Base-by-base conservation (phyloP, 768 basidiomycete species). In the Naganishia antarctica region DNA sequence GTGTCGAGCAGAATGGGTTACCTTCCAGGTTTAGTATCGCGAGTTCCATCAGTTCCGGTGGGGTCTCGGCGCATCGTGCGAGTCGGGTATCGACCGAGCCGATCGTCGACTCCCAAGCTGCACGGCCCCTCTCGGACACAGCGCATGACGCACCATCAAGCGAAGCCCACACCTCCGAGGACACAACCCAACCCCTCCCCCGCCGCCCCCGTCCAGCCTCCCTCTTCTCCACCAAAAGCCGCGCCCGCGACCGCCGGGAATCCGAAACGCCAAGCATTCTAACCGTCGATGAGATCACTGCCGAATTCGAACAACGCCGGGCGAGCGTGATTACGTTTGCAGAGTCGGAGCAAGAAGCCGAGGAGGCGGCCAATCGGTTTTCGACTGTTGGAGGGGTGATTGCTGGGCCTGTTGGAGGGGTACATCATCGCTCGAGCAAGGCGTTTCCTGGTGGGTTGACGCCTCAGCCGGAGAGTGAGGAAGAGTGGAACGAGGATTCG, bases 281-380 rank as follows among this genome's bases (percentile, higher is more conserved):
- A 78, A 99, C 94, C 0, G 90, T 99, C 25, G 94, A 99, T 72
- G 91, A 99, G 78, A 96, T 99, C 71, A 97, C 96, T 0, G 92
- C 91, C 11, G 89, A 94, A 72, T 89, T 99, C 8, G 94, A 88
- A 75, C 81, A 80, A 63, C 70, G 80, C 16, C 69, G 81, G 13
- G 76, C 85, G 71, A 90, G 85, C 61, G 76, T 79, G 41, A 76
- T 79, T 50, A 80, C 80, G 0, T 81, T 80, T 11, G 83, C 89
- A 47, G 89, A 87, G 59, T 68, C 65, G 46, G 70, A 70, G 34
- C 70, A 70, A 15, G 69, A 69, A 32, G 70, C 66, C 34, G 68
- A 64, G 44, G 41, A 58, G 28, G 44, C 60, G 31, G 34, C 59
- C 9, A 69, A 67, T n/a, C 60, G 63, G 26, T 51, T 64, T 26